Evolutionary conservation across 495 filamentous ascomycete genomes (phyloP), one percentile per base, ranked within the genome.

Genomic region (Penicillium desertorum): DNA sequence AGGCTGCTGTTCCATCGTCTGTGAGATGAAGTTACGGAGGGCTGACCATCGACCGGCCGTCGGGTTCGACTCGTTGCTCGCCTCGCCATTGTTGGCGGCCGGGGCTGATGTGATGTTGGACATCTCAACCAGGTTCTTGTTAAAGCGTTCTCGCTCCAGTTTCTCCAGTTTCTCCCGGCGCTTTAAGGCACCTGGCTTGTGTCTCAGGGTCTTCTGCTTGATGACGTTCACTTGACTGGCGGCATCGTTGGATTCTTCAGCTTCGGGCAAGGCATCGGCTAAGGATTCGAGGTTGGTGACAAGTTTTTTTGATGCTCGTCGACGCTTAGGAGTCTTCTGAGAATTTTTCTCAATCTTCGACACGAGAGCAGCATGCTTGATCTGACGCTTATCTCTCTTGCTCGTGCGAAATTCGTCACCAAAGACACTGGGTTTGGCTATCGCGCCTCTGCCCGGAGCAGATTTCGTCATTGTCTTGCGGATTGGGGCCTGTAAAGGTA

Each of bases 71-170:
- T 61, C 63, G 8, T 45, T 53, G 16, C 49, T 62, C 22, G 45
- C n/a, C 32, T 58, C 56, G 37, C 58, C 59, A 34, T 30, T 60
- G 43, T 43, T 57, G 46, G 63, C 14, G 34, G 55, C 50, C 17
- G 67, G 30, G 37, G 54, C 50, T 39, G 66, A 16, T 20, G 64
- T 62, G 11, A 72, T 74, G 62, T 36, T 68, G 41, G 58, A 81
- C 79, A 63, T 72, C 56, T 84, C 79, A 39, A 88, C 91, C 79
- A 98, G 74, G 71, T 92, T 96, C 72, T 77, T 81, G 55, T 81
- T 85, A 66, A 96, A 96, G 56, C 92, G 78, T 71, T 90, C 85
- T 67, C 87, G 84, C 80, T 98, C 93, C 60, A 78, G 71, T 70
- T 75, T 82, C 50, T 95, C 88, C 27, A 96, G 41, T 69, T 82